Evolutionary conservation across 768 basidiomycete genomes (phyloP).

Genomic region (Chlorophyllum brunneum): DNA sequence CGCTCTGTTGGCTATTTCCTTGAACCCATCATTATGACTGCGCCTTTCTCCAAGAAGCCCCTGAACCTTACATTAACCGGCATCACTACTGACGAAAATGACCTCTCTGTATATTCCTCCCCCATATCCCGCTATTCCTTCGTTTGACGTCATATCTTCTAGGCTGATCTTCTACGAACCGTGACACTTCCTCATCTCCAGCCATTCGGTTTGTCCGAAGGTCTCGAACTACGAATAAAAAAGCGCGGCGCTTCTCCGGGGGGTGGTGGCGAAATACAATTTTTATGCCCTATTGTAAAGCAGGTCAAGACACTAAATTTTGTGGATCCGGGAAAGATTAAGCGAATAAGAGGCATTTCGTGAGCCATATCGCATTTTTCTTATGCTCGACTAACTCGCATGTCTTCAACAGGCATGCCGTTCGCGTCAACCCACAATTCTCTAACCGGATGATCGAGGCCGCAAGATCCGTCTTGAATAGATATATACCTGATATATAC

Average conservation of each 20-base stretch:
- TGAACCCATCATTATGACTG: slow-evolving; percentile 85
- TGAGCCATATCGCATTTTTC: slow-evolving; percentile 37
- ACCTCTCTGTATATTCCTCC: slow-evolving; percentile 66
- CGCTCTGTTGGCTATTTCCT: slow-evolving; percentile 93
- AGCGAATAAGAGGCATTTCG: slow-evolving; percentile 94
- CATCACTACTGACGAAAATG: slow-evolving; percentile 89
- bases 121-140: neutral
- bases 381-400: slow-evolving; percentile 10
- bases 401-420: slow-evolving; percentile 67
- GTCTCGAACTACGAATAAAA: slow-evolving; percentile 91
- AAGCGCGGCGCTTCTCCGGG: slow-evolving; percentile 88
- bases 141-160: neutral
- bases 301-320: slow-evolving; percentile 93
- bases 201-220: slow-evolving; percentile 85
- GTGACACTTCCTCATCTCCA: slow-evolving; percentile 90
- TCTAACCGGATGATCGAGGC: slow-evolving; percentile 98
- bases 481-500: slow-evolving; percentile 97
- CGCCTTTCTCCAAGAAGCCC: slow-evolving; percentile 88
- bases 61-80: slow-evolving; percentile 80
- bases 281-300: slow-evolving; percentile 89
- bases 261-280: slow-evolving; percentile 92
- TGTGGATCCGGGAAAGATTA: slow-evolving; percentile 86
- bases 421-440: slow-evolving; percentile 95
- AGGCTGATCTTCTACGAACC: slow-evolving; percentile 88
- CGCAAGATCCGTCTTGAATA: slow-evolving; percentile 87